Evolutionary conservation across 1,139 yeast species (phyloP), one percentile per base, ranked within the genome.

Genomic region (Ogataea hybrid): DNA sequence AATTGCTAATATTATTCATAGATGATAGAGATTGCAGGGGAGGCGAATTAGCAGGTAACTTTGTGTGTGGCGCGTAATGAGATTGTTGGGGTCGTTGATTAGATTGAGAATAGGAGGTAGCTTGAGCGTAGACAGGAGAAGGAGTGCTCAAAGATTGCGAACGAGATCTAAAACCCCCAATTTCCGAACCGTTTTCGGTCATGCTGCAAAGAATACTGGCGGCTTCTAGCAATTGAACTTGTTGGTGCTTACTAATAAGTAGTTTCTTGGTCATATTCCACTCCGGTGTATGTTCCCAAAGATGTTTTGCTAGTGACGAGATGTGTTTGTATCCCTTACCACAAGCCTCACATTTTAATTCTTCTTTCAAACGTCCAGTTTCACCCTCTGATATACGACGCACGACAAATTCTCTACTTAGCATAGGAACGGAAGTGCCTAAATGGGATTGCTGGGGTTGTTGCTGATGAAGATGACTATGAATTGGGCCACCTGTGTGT

Each of bases 261-360:
- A 87, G 69, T 58, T 84, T 84, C 51, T 85, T 83, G 2, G 95
- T 87, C 56, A 83, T 83, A 57, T 81, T 84, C 95, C 95, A 87
- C 61, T 87, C 95, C 0, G 95, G 95, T 0, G 96, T 87, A 60
- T 87, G 96, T 73, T 79, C 85, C 85, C 95, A 90, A 58, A 71
- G 70, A 66, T 75, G 89, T 73, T 76, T 87, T 52, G 74, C 95
- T 47, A 86, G 70, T 16, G 92, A 83, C 2, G 90, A 81, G 8
- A 86, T 83, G 64, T 86, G 96, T 60, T 86, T 87, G 61, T 86
- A 86, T 11, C 94, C 94, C 61, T 87, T 86, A 9, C 95, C 95
- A 58, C 96, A 86, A 3, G 94, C 88, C 62, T 86, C 94, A 66
- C 95, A 86, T 56, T 83, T 82, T 49, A 86, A 73, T 57, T 84